Evolutionary conservation across 2,329 filamentous ascomycete genomes (phyloP).

Genomic region (Sclerotiophoma versabilis): DNA sequence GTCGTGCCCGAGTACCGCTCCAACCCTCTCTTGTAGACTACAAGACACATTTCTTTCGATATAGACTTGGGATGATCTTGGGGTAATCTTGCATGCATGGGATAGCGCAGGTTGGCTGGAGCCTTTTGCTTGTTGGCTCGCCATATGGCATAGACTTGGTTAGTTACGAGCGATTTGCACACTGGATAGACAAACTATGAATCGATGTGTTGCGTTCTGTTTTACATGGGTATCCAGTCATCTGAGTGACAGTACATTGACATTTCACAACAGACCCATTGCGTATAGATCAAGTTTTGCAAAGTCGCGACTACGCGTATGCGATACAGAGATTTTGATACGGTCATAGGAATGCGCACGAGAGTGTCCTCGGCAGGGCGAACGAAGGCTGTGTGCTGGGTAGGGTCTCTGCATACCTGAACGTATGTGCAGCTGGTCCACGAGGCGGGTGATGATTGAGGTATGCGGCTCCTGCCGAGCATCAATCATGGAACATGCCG

Average conservation of each 20-base stretch:
- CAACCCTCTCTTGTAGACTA: slow-evolving; percentile 67
- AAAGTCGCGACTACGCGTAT: no score
- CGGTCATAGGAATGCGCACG: slow-evolving; percentile 1
- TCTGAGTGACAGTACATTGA: not conserved
- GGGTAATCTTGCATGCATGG: slow-evolving; percentile 15
- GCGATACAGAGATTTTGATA: not conserved
- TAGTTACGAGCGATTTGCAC: slow-evolving; percentile 7
- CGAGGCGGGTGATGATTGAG: slow-evolving; percentile 18
- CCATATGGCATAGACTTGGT: slow-evolving; percentile 34
- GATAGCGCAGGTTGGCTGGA: slow-evolving; percentile 27
- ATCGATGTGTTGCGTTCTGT: not conserved
- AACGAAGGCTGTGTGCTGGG: not conserved
- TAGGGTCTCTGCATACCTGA: not conserved
- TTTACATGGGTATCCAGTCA: not conserved
- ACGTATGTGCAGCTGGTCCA: not conserved
- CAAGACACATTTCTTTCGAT: slow-evolving; percentile 8
- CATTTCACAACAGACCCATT: not conserved
- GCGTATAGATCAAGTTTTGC: not conserved
- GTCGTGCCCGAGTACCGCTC: slow-evolving; percentile 67
- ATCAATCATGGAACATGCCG: slow-evolving; percentile 34
- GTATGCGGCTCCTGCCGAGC: slow-evolving; percentile 34
- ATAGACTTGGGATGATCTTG: slow-evolving; percentile 14
- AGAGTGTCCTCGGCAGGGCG: not conserved
- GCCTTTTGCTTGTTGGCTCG: slow-evolving; percentile 20
- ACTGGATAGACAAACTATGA: slow-evolving; percentile 4